Evolutionary conservation across 768 basidiomycete species (phyloP), one percentile per base, ranked within the genome.

Genomic region (Trametopsis cervina): DNA sequence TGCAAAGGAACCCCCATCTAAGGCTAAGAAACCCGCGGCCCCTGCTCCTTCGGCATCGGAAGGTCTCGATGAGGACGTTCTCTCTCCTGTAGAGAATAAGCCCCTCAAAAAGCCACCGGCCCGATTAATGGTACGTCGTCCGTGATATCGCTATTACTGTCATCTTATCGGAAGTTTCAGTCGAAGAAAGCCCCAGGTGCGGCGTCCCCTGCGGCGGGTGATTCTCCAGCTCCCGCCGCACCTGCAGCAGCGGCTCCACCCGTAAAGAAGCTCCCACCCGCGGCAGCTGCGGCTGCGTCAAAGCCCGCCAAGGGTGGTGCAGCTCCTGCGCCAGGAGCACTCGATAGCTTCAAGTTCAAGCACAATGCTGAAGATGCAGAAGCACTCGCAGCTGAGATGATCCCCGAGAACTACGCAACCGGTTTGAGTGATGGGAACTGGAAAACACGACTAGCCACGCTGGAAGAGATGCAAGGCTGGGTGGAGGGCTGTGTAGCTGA

Each of bases 361-460:
- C 90, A 90, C 59, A 83, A 83, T 0, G 80, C 90, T 0, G 96
- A 99, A 66, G 93, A 96, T 56, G 94, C 95, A 4, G 93, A 96
- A 36, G 76, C 69, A 13, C 73, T 89, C 42, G 88, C 88, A 26
- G 70, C 76, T 0, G 84, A 83, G 9, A 62, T 79, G 5, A 78
- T 98, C 43, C 93, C 95, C 0, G 59, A 74, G 0, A 73, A 80
- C 20, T 76, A 89, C 23, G 71, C 85, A 43, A 76, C 76, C 4
- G 84, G 85, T 51, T 69, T 97, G 7, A 81, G 70, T n/a, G 92
- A 97, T 64, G 68, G 81, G 1, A 92, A 92, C 57, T 99, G 96
- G 96, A 99, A 99, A 69, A 74, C 80, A 11, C 73, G 96, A 47
- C 70, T 99, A 40, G 86, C 86, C 29, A 90, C 87, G 5, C 71